A percentile compares a stretch with the other conserved stretches of the same genome.
These are phyloP conservation scores for Fraxinus paxiana DNA, from an alignment of 305 asterid genomes.

Conservation along the genomic window DNA sequence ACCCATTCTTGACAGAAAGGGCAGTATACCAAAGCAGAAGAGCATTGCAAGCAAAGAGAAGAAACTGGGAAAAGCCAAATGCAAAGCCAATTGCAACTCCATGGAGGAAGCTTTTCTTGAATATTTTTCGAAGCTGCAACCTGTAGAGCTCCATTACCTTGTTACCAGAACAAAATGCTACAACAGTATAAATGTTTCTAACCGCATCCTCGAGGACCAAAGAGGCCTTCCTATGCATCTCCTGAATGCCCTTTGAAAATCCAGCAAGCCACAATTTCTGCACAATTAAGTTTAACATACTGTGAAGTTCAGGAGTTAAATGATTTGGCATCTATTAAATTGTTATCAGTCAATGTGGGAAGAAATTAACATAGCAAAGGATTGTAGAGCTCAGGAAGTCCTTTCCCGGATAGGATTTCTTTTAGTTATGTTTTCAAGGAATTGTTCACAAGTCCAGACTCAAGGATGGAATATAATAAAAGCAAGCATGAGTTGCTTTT, in stretches of 20 bases:
- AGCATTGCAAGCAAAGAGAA: slow-evolving; percentile 95
- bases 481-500: not conserved
- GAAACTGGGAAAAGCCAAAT: slow-evolving; percentile 95
- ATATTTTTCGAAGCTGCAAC: slow-evolving; percentile 70
- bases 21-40: slow-evolving; percentile 97
- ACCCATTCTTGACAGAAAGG: slow-evolving; percentile 57
- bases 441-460: not conserved
- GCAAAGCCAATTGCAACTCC: slow-evolving; percentile 97
- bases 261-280: slow-evolving; percentile 99
- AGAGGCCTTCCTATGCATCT: slow-evolving; percentile 98
- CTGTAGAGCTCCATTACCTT: slow-evolving; percentile 97
- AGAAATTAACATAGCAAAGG: not conserved
- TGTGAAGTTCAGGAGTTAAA: slow-evolving; percentile 8
- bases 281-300: slow-evolving; percentile 24
- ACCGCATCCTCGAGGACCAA: slow-evolving; percentile 97
- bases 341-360: not conserved
- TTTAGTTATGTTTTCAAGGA: not conserved
- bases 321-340: not conserved
- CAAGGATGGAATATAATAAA: not conserved
- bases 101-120: slow-evolving; percentile 87
- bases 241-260: slow-evolving; percentile 97
- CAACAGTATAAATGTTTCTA: slow-evolving; percentile 92
- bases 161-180: slow-evolving; percentile 97
- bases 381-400: not conserved
- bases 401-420: not conserved